Base-by-base conservation (phyloP, 352 stramenopile genomes). In the Phytophthora parvispora region DNA sequence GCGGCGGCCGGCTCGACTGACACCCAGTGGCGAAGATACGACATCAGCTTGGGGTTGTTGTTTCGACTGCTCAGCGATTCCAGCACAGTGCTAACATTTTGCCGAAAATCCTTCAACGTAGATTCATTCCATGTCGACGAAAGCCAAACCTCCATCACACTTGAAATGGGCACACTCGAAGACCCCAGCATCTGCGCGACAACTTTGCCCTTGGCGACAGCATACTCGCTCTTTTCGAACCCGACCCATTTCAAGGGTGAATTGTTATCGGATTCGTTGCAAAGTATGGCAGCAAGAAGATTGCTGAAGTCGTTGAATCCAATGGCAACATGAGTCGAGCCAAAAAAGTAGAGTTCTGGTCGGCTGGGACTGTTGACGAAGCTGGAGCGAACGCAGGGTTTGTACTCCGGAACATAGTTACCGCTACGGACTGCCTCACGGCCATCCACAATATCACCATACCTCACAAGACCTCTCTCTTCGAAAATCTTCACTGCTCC, bases 221-320 rank as follows among this genome's bases (percentile, higher is more conserved):
- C 20, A 57, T 72, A 75, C 55, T 74, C 70, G 24, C 70, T 74
- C 59, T 70, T 74, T 18, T 77, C 69, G 29, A 74, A 74, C 4
- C 69, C 65, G 12, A 77, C 69, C 42, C 64, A 77, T 38, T 24
- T 54, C 10, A 77, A 64, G 3, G 69, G 64, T 1, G 22, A 36
- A 2, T 36, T 13, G 3, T 12, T 24, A 3, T 20, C 34, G 34
- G 52, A 40, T 28, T 63, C 62, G 15, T 73, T 25, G 12, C 28
- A n/a, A 27, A 77, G 8, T 6, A 13, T 42, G 9, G 69, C 59
- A 9, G 9, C 32, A 20, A 72, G 40, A 5, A 77, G 40, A 54
- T 54, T 60, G 34, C 59, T 65, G 22, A 77, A 74, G 65, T 77
- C 59, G 32, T 49, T 69, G 16, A 73, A 69, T 1, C 69, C 69